These are phyloP conservation scores for Xerocomus cyaneibrunnescens DNA, from an alignment of 1,284 basidiomycete species.

Conservation along the genomic window DNA sequence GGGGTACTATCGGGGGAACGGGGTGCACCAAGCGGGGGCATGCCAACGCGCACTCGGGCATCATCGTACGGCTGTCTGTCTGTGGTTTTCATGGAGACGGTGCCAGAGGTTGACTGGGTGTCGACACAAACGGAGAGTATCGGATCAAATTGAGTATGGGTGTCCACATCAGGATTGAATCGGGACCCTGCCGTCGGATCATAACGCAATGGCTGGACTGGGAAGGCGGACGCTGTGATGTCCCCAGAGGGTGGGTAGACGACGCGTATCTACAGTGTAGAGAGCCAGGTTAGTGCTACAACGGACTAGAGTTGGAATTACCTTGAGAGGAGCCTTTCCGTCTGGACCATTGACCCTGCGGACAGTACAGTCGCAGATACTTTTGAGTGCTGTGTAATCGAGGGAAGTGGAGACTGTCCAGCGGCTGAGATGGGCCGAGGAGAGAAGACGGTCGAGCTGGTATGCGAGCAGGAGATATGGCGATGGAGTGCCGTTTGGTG, in stretches of 20 bases:
- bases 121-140: constrained; percentile 52
- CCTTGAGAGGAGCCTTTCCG: constrained; percentile 37
- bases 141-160: constrained; percentile 27
- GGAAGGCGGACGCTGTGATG: constrained; percentile 44
- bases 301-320: constrained; percentile 10
- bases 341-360: constrained; percentile 26
- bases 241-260: constrained; percentile 46
- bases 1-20: neutral
- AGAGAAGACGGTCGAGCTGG: constrained; percentile 56
- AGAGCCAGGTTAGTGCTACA: neutral
- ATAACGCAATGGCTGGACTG: constrained; percentile 37
- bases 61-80: constrained; percentile 54
- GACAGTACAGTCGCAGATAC: constrained; percentile 46
- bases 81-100: constrained; percentile 66
- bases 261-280: constrained; percentile 55
- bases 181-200: constrained; percentile 47
- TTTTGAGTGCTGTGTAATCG: constrained; percentile 40
- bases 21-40: constrained; percentile 36
- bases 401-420: constrained; percentile 46
- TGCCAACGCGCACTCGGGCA: constrained; percentile 54
- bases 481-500: constrained; percentile 45
- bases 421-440: constrained; percentile 48
- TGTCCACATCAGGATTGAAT: constrained; percentile 38
- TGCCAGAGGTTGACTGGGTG: constrained; percentile 48
- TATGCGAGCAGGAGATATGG: constrained; percentile 57